Evolutionary conservation across 257 asterid genomes (phyloP).

Genomic region (Solanum chiquidenum): DNA sequence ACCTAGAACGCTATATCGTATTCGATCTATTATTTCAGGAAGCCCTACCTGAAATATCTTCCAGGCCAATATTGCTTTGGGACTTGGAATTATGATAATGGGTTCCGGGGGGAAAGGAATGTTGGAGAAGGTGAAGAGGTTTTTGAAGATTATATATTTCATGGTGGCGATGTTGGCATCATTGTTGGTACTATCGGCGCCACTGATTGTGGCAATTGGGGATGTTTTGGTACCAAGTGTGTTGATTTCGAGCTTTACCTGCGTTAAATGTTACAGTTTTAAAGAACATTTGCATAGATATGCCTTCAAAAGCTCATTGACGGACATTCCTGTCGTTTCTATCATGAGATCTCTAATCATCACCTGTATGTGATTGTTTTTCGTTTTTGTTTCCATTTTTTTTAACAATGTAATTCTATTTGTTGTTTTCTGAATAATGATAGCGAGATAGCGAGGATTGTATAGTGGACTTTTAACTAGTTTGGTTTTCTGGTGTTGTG

Average conservation of each 20-base stretch:
- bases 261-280: conserved; percentile 56
- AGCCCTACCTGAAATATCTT: background rate
- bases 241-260: conserved; percentile 67
- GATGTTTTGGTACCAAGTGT: conserved; percentile 70
- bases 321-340: conserved; percentile 88
- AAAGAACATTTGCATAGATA: conserved; percentile 74
- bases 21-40: conserved; percentile 12
- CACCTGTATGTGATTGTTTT: conserved; percentile 37
- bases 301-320: conserved; percentile 75
- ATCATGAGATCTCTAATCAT: conserved; percentile 76
- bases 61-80: conserved; percentile 5
- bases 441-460: background rate
- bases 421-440: background rate
- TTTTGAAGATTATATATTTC: conserved; percentile 61
- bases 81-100: conserved; percentile 7
- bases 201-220: conserved; percentile 62
- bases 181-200: conserved; percentile 61
- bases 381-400: background rate
- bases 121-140: conserved; percentile 71
- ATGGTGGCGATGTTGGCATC: conserved; percentile 78
- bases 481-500: background rate
- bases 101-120: conserved; percentile 39
- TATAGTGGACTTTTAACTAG: background rate
- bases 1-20: conserved; percentile 2
- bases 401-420: background rate